Percentiles rank a stretch among this genome's conserved stretches.
phyloP scores from a whole-genome alignment of 148 eudicot genomes.

The Chenopodium quinoa region DNA sequence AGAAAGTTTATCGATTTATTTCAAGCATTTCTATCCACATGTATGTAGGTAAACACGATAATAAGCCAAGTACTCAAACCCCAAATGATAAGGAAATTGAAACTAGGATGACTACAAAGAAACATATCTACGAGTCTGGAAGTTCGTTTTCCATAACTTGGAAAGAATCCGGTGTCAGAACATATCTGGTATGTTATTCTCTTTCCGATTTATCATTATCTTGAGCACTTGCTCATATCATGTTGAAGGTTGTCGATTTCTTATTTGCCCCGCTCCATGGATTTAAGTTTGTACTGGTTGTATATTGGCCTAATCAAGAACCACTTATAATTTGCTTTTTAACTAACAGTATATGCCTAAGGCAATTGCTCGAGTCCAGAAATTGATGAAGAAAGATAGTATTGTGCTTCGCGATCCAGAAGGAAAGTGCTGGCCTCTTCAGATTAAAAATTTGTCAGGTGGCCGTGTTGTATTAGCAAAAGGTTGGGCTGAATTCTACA shows the following conservation, averaged over 20 bases:
- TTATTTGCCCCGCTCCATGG: too few relatives aligned
- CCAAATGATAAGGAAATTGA: slow-evolving; percentile 4
- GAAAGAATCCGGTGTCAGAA: slow-evolving; percentile 11
- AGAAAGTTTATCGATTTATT: neutral
- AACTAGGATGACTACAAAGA: slow-evolving; percentile 10
- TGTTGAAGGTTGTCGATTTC: neutral
- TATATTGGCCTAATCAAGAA: neutral
- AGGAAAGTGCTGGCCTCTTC: slow-evolving; percentile 33
- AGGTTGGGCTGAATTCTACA: slow-evolving; percentile 35
- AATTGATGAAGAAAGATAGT: slow-evolving; percentile 16
- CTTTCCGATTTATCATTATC: neutral
- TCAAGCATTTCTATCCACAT: neutral
- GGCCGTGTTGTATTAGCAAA: slow-evolving; percentile 21
- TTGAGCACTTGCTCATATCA: neutral
- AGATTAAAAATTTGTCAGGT: slow-evolving; percentile 15
- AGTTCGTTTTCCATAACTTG: slow-evolving; percentile 24
- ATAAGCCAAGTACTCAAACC: slow-evolving; percentile 6
- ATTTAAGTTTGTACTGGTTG: too few relatives aligned
- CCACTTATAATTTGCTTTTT: neutral
- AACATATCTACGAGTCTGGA: neutral
- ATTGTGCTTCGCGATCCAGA: slow-evolving; percentile 30
- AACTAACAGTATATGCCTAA: slow-evolving; percentile 27
- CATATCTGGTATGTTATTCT: slow-evolving; percentile 23
- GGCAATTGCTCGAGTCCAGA: slow-evolving; percentile 12
- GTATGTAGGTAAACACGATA: slow-evolving; percentile 16